Conservation (phyloP, 1,284 basidiomycete species). For the Malassezia equina region DNA sequence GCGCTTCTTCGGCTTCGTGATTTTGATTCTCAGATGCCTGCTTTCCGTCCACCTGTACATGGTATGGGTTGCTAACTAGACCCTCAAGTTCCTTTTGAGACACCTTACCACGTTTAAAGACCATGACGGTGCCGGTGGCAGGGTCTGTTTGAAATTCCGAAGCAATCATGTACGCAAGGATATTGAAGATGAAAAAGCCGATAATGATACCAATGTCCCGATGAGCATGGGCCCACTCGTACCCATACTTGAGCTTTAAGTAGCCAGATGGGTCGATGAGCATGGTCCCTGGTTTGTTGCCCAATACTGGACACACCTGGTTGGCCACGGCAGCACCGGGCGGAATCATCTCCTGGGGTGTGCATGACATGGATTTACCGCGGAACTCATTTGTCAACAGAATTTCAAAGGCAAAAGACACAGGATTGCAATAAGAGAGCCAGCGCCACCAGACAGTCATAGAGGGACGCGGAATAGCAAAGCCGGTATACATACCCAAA, state of each 20-base stretch:
- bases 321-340: constrained; percentile 17
- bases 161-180: constrained; percentile 23
- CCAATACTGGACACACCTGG: constrained; percentile 29
- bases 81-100: neutral
- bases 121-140: constrained; percentile 29
- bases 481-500: constrained; percentile 31
- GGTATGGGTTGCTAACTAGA: neutral
- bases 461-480: constrained; percentile 32
- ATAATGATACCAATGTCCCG: constrained; percentile 36
- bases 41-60: neutral
- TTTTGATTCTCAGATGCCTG: neutral
- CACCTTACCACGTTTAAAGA: constrained; percentile 28
- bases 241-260: constrained; percentile 22
- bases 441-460: constrained; percentile 42
- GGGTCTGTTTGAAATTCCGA: constrained; percentile 37
- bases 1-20: neutral
- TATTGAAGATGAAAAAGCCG: constrained; percentile 29
- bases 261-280: constrained; percentile 22
- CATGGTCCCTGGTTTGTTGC: constrained; percentile 23
- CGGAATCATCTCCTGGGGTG: constrained; percentile 21
- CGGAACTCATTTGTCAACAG: constrained; percentile 42
- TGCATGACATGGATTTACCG: constrained; percentile 22
- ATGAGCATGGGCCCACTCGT: constrained; percentile 18
- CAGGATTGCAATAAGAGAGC: constrained; percentile 39
- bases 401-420: constrained; percentile 33